Percentiles rank a stretch among this genome's conserved stretches.
Conservation (phyloP, 148 eudicot genomes). For the Rhododendron ovatum region DNA sequence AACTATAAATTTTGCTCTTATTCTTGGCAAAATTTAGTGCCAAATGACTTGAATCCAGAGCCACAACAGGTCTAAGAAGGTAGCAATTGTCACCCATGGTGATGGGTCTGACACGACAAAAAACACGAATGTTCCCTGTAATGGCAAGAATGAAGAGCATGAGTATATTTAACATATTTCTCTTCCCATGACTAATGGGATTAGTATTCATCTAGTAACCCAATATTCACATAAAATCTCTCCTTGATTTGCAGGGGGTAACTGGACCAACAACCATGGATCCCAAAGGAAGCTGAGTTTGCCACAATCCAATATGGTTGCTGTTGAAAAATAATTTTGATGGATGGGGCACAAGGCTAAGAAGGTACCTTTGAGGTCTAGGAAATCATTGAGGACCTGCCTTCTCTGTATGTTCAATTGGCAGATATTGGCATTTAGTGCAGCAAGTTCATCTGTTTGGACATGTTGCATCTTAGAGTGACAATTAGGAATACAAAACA, state of each 20-base stretch:
- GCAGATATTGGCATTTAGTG: not conserved
- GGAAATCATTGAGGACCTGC: not conserved
- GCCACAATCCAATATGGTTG: not conserved
- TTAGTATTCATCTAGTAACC: not conserved
- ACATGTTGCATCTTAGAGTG: not conserved
- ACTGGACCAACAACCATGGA: not conserved
- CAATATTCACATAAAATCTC: not conserved
- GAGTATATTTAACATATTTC: not conserved
- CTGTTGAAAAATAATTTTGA: not conserved
- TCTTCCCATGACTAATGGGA: not conserved
- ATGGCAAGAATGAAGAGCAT: not conserved
- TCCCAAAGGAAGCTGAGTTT: not conserved
- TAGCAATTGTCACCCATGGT: not conserved
- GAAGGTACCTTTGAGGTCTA: not conserved
- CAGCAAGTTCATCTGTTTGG: slow-evolving; percentile 3
- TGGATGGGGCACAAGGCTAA: not conserved
- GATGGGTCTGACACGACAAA: not conserved
- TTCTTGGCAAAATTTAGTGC: not conserved
- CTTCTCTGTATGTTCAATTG: slow-evolving; percentile 1
- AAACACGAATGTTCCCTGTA: slow-evolving; percentile 1
- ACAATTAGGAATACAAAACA: not conserved
- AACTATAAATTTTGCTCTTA: not conserved
- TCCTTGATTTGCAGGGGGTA: not conserved
- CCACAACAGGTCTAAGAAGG: not conserved
- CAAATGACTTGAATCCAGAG: not conserved